Base-by-base conservation (phyloP, 495 filamentous ascomycete genomes). In the Penicillium flavigenum region DNA sequence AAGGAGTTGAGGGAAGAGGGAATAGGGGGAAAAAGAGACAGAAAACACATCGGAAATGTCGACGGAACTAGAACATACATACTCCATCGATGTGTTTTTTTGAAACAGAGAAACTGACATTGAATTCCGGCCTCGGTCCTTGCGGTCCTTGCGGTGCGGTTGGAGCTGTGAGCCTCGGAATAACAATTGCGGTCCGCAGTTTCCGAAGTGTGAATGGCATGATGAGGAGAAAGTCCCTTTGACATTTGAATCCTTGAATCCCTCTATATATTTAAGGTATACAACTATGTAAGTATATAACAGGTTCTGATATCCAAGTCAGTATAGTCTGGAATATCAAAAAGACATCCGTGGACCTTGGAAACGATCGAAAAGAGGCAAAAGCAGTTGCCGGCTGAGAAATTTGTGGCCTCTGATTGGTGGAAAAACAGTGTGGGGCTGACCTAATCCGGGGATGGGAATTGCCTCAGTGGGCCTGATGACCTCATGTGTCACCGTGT, bases 321-420 rank as follows among this genome's bases (percentile, higher is more conserved):
- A n/a, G 6, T 7, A 5, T 14, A 26, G 12, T 7, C 4, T 7
- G 36, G 2, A n/a, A 8, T 7, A 38, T n/a, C 36, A 38, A n/a
- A 31, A 9, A 2, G 29, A 2, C 1, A 31, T 10, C 29, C 29
- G 8, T 8, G 29, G 29, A 3, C 31, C 31, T 32, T 32, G 31
- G 31, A 32, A 32, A 34, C 3, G 7, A 17, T n/a, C 36, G 1
- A 3, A 31, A 57, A 47, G 3, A 47, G 44, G 48, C 26, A 65
- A 65, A 36, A 51, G 26, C 64, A 56, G 38, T 59, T 27, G 59
- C 62, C 64, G 61, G 60, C 53, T 61, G 58, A 66, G 53, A 26
- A 41, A 47, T 54, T 1, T 5, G 3, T 3, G 12, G 0, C 1
- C n/a, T 3, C 16, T 69, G 43, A 67, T 67, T 69, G 64, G 66